phyloP scores from a whole-genome alignment of 768 basidiomycete species.

The Lyophyllum semitale region DNA sequence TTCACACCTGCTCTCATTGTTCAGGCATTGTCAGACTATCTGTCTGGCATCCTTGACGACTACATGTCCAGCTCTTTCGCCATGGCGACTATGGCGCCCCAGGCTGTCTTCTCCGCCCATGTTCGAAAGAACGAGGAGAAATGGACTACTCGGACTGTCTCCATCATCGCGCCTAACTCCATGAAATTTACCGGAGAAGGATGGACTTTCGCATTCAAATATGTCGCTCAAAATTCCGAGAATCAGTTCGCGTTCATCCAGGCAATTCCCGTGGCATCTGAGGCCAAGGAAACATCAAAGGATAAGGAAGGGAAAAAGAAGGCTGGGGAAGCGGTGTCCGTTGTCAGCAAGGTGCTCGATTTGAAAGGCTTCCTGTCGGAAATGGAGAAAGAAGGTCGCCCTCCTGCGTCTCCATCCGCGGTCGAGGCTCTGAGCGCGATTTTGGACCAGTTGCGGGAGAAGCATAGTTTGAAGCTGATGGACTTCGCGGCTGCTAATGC shows the following conservation, averaged over 20 bases:
- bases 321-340: neutral
- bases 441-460: slow-evolving; percentile 2
- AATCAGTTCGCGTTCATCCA: neutral
- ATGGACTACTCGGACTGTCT: slow-evolving; percentile 21
- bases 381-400: slow-evolving; percentile 24
- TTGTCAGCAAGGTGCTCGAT: neutral
- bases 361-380: slow-evolving; percentile 20
- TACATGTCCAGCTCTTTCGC: neutral
- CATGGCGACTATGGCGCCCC: slow-evolving; percentile 11
- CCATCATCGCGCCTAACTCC: slow-evolving; percentile 8
- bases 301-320: neutral
- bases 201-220: slow-evolving; percentile 21
- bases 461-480: neutral
- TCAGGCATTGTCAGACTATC: slow-evolving; percentile 20
- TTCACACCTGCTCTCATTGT: slow-evolving; percentile 27
- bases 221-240: neutral
- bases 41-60: neutral
- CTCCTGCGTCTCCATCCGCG: slow-evolving; percentile 13
- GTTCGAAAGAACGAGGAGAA: slow-evolving; percentile 12
- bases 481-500: neutral
- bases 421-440: slow-evolving; percentile 18
- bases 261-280: neutral
- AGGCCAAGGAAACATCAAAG: neutral
- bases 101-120: slow-evolving; percentile 15
- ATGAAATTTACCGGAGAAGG: slow-evolving; percentile 8